Conservation (phyloP, 148 eudicot genomes). For the Cornus florida region DNA sequence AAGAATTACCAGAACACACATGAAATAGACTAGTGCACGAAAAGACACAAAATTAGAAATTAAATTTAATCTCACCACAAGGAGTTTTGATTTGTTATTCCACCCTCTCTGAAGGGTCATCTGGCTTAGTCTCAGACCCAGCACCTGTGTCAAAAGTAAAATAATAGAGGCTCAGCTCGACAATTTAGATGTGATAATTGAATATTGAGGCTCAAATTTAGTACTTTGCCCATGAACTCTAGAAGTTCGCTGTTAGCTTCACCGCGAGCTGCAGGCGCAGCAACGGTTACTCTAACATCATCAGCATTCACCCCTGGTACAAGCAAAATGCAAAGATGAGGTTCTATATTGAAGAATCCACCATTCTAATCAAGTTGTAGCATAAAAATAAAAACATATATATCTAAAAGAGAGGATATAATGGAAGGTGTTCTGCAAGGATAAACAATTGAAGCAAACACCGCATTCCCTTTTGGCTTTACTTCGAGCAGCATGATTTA, state of each 20-base stretch:
- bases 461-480: background rate
- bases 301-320: constrained; percentile 94
- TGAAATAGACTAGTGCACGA: background rate
- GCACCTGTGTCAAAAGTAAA: constrained; percentile 49
- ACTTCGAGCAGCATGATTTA: background rate
- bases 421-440: background rate
- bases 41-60: background rate
- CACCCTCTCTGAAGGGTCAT: constrained; percentile 99
- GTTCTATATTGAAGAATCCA: background rate
- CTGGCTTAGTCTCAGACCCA: constrained; percentile 89
- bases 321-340: constrained; percentile 14
- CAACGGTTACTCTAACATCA: constrained; percentile 94
- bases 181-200: constrained; percentile 1
- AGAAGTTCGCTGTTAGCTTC: constrained; percentile 95
- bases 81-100: constrained; percentile 98
- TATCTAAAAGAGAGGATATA: background rate
- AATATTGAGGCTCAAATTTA: background rate
- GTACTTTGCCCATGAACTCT: constrained; percentile 92
- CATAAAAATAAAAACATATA: too few relatives aligned
- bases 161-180: background rate
- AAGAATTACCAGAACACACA: background rate
- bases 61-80: constrained; percentile 66
- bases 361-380: background rate
- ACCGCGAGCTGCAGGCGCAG: constrained; percentile 97
- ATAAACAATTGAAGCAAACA: background rate